phyloP scores from a whole-genome alignment of 345 rosid species.

The Pelargonium nanum region DNA sequence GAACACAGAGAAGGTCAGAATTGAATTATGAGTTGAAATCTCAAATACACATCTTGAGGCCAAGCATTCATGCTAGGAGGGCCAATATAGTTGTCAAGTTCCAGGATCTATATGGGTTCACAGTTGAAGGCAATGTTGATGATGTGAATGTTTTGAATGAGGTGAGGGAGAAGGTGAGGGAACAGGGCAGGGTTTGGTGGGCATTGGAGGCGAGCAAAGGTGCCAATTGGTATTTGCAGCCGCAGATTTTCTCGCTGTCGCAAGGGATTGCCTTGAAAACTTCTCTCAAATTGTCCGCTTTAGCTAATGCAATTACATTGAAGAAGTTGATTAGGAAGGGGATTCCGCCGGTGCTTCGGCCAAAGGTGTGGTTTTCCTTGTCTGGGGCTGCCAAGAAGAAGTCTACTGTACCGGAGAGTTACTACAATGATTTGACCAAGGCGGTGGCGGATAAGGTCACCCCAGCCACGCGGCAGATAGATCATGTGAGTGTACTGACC shows the following conservation, averaged over 20 bases:
- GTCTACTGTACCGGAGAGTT: slow-evolving; percentile 94
- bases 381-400: slow-evolving; percentile 99
- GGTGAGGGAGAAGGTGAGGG: slow-evolving; percentile 91
- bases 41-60: slow-evolving; percentile 76
- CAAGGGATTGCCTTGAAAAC: slow-evolving; percentile 75
- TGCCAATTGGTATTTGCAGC: slow-evolving; percentile 95
- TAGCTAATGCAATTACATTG: slow-evolving; percentile 77
- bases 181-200: slow-evolving; percentile 98
- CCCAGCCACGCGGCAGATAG: slow-evolving; percentile 89
- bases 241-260: slow-evolving; percentile 50
- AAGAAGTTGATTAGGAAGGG: slow-evolving; percentile 92
- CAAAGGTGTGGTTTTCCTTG: slow-evolving; percentile 95
- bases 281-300: slow-evolving; percentile 67
- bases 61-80: slow-evolving; percentile 91
- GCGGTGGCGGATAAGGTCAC: slow-evolving; percentile 95
- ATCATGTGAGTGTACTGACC: slow-evolving; percentile 62
- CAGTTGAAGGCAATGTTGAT: slow-evolving; percentile 96
- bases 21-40: slow-evolving; percentile 55
- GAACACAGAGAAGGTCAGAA: slow-evolving; percentile 55
- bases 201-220: slow-evolving; percentile 97
- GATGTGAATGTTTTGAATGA: slow-evolving; percentile 88
- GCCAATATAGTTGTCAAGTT: slow-evolving; percentile 83
- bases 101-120: slow-evolving; percentile 86
- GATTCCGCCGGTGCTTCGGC: slow-evolving; percentile 90
- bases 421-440: slow-evolving; percentile 67